Conservation (phyloP, 169 alveolate genomes). For the Plasmodium knowlesi region DNA sequence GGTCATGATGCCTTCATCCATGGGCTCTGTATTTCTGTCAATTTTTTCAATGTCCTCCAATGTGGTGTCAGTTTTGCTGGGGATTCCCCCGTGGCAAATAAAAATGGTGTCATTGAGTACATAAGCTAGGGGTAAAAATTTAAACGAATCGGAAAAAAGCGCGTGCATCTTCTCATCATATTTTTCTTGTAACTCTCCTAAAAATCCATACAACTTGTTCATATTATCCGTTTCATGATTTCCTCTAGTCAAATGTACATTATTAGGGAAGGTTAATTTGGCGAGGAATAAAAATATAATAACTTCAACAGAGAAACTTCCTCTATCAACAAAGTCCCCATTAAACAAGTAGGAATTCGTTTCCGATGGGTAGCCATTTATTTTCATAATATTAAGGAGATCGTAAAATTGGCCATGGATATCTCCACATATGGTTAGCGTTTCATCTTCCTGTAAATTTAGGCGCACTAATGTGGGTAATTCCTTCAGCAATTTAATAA, state of each 20-base stretch:
- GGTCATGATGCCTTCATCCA: conserved; percentile 95
- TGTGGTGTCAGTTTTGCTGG: conserved; percentile 95
- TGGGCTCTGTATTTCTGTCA: conserved; percentile 96
- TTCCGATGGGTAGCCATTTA: conserved; percentile 97
- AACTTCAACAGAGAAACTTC: conserved; percentile 99
- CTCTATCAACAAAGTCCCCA: conserved; percentile 99
- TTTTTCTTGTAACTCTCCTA: conserved; percentile 97
- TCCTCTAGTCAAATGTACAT: conserved; percentile 98
- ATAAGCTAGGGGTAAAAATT: conserved; percentile 97
- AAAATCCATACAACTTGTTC: conserved; percentile 98
- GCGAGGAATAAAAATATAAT: conserved; percentile 90
- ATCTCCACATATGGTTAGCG: conserved; percentile 99
- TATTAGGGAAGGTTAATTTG: conserved; percentile 94
- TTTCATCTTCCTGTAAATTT: conserved; percentile 90
- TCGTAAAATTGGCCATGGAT: conserved; percentile 99
- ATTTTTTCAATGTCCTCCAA: conserved; percentile 93
- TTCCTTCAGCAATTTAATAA: conserved; percentile 90
- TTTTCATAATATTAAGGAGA: conserved; percentile 94
- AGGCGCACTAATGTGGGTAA: conserved; percentile 92
- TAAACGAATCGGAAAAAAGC: conserved; percentile 92
- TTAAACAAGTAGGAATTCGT: conserved; percentile 98
- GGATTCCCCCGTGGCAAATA: conserved; percentile 98
- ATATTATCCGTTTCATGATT: conserved; percentile 98
- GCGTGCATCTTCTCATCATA: conserved; percentile 96
- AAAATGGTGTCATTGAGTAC: conserved; percentile 94